A percentile compares a stretch with the other conserved stretches of the same genome.
Evolutionary conservation across 2,329 filamentous ascomycete genomes (phyloP).

Genomic region (Calonectria pseudoreteaudii): DNA sequence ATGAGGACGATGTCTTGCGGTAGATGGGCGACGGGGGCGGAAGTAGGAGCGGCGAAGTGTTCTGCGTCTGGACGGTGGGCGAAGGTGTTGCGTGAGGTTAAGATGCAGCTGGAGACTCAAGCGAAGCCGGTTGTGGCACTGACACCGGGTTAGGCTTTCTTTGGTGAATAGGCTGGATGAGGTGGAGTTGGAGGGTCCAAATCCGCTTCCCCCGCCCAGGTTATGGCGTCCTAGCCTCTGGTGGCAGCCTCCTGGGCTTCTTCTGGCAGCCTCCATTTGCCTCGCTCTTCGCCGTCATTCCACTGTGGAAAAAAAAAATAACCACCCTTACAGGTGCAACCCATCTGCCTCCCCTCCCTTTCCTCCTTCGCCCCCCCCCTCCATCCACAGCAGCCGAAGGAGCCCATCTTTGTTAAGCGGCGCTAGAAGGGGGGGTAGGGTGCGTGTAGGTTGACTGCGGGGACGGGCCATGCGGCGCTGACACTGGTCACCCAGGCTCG

Average conservation of each 20-base stretch:
- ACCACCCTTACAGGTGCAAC: neutral
- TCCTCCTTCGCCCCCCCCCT: neutral
- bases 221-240: conserved; percentile 4
- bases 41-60: neutral
- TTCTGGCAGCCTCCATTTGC: neutral
- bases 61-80: neutral
- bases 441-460: conserved; percentile 3
- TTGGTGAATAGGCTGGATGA: conserved; percentile 6
- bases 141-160: conserved; percentile 8
- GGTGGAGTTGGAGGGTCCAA: conserved; percentile 10
- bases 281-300: neutral
- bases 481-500: neutral
- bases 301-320: neutral
- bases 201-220: conserved; percentile 5
- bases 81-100: neutral
- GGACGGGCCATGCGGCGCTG: neutral
- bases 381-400: neutral
- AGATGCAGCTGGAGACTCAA: neutral
- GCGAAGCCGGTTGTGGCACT: conserved; percentile 7
- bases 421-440: neutral
- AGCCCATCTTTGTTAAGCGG: neutral
- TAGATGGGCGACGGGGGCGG: neutral
- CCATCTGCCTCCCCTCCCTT: neutral
- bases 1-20: neutral
- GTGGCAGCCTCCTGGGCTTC: neutral